These are phyloP conservation scores for Monosporozyma servazzii DNA, from an alignment of 805 yeast genomes.

Conservation along the genomic window DNA sequence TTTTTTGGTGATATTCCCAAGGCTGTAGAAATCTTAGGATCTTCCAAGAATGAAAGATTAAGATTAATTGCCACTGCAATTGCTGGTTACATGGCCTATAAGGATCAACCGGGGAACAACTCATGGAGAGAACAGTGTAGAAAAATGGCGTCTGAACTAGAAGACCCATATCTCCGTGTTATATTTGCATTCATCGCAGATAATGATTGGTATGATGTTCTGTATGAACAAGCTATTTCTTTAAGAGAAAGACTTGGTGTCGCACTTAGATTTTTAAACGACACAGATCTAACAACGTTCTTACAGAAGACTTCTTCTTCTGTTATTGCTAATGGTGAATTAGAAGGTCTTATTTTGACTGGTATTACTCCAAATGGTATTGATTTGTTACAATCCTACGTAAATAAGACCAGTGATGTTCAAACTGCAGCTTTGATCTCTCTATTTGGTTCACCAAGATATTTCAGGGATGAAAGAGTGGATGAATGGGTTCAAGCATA, in stretches of 20 bases:
- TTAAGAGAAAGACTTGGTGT: constrained; percentile 83
- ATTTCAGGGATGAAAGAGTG: constrained; percentile 62
- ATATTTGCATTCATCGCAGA: constrained; percentile 91
- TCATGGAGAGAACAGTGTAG: constrained; percentile 94
- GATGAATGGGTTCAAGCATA: constrained; percentile 73
- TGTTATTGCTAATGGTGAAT: constrained; percentile 70
- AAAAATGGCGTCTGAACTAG: constrained; percentile 75
- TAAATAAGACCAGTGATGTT: constrained; percentile 80
- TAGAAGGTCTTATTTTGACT: constrained; percentile 83
- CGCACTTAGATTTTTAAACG: constrained; percentile 77
- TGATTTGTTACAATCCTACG: constrained; percentile 74
- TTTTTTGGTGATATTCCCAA: constrained; percentile 80
- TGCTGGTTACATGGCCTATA: constrained; percentile 62
- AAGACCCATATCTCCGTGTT: constrained; percentile 81
- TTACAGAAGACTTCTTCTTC: constrained; percentile 59
- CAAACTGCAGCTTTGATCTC: constrained; percentile 84
- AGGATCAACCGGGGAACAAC: constrained; percentile 42
- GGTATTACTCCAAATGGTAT: constrained; percentile 87
- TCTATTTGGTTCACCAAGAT: constrained; percentile 75
- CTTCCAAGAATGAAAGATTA: constrained; percentile 61
- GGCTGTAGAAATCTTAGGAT: constrained; percentile 70
- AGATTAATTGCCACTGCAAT: constrained; percentile 86
- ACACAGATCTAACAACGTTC: constrained; percentile 65
- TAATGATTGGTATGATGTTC: constrained; percentile 92
- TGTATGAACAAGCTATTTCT: constrained; percentile 84